Conservation (phyloP, 2,329 filamentous ascomycete species). For the Ophidiomyces ophidiicola region DNA sequence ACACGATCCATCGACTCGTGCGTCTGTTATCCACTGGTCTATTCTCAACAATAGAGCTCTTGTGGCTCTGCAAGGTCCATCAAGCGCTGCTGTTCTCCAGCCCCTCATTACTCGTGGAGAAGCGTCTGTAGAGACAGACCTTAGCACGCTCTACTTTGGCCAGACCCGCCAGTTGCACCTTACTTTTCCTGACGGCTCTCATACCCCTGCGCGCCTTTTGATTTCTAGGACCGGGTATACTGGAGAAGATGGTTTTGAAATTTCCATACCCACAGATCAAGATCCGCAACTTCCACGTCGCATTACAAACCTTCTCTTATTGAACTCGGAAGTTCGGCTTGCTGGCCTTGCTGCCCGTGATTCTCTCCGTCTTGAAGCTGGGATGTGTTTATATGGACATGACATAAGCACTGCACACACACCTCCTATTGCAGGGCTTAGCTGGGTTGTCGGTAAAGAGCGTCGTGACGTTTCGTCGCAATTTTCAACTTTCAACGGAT, state of each 20-base stretch:
- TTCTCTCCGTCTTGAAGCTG: conserved; percentile 83
- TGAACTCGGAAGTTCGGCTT: conserved; percentile 55
- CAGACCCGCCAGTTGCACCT: conserved; percentile 56
- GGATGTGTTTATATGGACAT: conserved; percentile 99
- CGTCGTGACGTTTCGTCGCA: conserved; percentile 44
- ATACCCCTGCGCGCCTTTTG: conserved; percentile 46
- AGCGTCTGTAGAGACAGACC: conserved; percentile 35
- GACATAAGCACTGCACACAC: conserved; percentile 73
- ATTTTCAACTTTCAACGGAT: conserved; percentile 69
- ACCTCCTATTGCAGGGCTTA: conserved; percentile 52
- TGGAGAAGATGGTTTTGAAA: conserved; percentile 95
- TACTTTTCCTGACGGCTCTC: conserved; percentile 44
- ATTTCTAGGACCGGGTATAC: conserved; percentile 90
- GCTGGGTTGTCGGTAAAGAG: conserved; percentile 76
- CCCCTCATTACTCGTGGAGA: conserved; percentile 44
- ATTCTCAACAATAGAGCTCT: conserved; percentile 63
- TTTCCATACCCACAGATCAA: conserved; percentile 62
- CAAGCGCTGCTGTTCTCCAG: conserved; percentile 57
- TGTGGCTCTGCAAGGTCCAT: conserved; percentile 78
- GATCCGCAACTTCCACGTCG: conserved; percentile 36
- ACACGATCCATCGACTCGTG: conserved; percentile 35
- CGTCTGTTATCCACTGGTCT: conserved; percentile 52
- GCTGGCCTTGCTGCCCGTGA: conserved; percentile 86
- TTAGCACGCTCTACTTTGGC: conserved; percentile 71
- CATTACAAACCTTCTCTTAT: conserved; percentile 58